Conservation (phyloP, 2,329 filamentous ascomycete genomes). For the Rhynchosporium graminicola region DNA sequence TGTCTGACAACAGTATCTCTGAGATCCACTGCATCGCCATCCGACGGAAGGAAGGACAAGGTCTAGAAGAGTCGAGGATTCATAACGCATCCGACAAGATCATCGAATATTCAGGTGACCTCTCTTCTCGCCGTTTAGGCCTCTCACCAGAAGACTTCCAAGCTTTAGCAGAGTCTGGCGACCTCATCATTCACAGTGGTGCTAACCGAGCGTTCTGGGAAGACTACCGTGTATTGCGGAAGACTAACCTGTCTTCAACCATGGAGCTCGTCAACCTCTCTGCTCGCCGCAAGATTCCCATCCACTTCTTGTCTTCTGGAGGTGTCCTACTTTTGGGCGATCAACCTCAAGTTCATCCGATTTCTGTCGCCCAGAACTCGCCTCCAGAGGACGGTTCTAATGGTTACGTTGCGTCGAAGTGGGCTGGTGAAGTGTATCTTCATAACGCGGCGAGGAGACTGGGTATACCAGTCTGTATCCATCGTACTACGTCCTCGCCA, state of each 20-base stretch:
- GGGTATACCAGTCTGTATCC: not conserved
- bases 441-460: conserved; percentile 28
- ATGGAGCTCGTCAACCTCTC: conserved; percentile 41
- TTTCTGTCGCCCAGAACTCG: not conserved
- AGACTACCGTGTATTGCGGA: conserved; percentile 41
- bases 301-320: conserved; percentile 44
- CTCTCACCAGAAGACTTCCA: conserved; percentile 39
- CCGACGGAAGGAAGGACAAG: conserved; percentile 27
- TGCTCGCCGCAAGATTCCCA: conserved; percentile 35
- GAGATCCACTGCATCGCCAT: conserved; percentile 49
- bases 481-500: not conserved
- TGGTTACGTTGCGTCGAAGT: conserved; percentile 42
- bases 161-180: conserved; percentile 38
- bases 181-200: conserved; percentile 56
- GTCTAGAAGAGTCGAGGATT: not conserved
- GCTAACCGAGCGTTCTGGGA: conserved; percentile 46
- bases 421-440: conserved; percentile 41
- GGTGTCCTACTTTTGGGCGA: not conserved
- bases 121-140: conserved; percentile 43
- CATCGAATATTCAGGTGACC: conserved; percentile 42
- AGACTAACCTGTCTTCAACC: conserved; percentile 43
- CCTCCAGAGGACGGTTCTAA: conserved; percentile 15
- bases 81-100: conserved; percentile 30
- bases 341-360: not conserved
- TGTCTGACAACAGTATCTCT: conserved; percentile 37